These are phyloP conservation scores for Nosema bombycis DNA, from an alignment of 371 early-diverging fungal genomes.

Conservation along the genomic window DNA sequence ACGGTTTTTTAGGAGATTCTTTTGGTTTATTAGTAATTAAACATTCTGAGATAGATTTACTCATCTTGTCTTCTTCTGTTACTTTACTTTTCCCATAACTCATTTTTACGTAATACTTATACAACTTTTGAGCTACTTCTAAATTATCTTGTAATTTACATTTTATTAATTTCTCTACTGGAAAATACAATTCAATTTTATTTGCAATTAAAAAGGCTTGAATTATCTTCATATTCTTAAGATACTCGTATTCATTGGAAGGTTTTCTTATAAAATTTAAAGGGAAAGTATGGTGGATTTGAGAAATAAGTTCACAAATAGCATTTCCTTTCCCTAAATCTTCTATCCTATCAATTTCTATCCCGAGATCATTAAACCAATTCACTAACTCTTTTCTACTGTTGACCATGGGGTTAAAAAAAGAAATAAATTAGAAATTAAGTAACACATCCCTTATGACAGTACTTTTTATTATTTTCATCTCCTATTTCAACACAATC, in stretches of 20 bases:
- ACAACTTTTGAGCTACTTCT: conserved; percentile 51
- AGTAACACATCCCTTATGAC: conserved; percentile 39
- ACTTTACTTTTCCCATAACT: background rate
- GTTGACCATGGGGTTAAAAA: conserved; percentile 16
- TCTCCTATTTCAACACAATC: conserved; percentile 32
- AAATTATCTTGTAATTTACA: conserved; percentile 54
- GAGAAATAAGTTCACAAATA: conserved; percentile 22
- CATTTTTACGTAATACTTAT: conserved; percentile 29
- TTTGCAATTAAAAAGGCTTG: conserved; percentile 30
- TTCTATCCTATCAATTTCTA: conserved; percentile 30
- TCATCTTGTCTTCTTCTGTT: background rate
- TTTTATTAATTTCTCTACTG: conserved; percentile 45
- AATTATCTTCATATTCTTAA: conserved; percentile 40
- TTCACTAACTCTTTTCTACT: conserved; percentile 26
- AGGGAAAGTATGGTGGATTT: conserved; percentile 16
- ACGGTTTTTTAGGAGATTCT: too few species aligned
- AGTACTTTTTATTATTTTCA: conserved; percentile 36
- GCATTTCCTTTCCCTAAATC: conserved; percentile 44
- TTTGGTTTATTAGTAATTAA: background rate
- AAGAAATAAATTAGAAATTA: conserved; percentile 20
- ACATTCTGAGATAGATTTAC: background rate
- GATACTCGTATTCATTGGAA: conserved; percentile 19
- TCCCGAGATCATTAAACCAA: conserved; percentile 28
- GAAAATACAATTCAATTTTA: conserved; percentile 38
- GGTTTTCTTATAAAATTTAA: conserved; percentile 27